These are phyloP conservation scores for Annulohypoxylon bovei DNA, from an alignment of 495 filamentous ascomycete genomes.

Conservation along the genomic window DNA sequence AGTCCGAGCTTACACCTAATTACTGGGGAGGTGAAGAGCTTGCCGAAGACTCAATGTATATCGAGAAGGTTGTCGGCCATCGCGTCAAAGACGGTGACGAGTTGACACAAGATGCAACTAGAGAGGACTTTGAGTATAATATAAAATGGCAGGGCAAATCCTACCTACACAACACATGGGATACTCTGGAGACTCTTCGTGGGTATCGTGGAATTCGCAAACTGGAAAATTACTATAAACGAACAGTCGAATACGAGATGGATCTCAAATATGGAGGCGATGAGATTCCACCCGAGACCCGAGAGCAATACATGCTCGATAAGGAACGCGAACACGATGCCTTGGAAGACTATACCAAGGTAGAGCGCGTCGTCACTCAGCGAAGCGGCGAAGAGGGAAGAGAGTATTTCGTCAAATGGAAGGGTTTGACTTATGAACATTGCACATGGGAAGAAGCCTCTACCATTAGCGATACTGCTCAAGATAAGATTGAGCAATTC, in stretches of 20 bases:
- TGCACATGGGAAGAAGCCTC: conserved; percentile 93
- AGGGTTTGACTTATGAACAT: conserved; percentile 84
- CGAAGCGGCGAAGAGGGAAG: conserved; percentile 77
- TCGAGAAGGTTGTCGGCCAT: conserved; percentile 91
- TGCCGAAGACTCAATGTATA: conserved; percentile 78
- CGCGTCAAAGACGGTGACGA: conserved; percentile 75
- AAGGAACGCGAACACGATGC: conserved; percentile 86
- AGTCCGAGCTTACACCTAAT: conserved; percentile 65
- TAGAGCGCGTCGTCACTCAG: conserved; percentile 89
- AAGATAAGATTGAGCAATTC: conserved; percentile 89
- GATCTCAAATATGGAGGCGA: conserved; percentile 73
- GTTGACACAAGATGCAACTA: conserved; percentile 65
- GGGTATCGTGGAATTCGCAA: conserved; percentile 77
- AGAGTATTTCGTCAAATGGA: conserved; percentile 95
- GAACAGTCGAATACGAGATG: conserved; percentile 78
- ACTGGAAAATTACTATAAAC: conserved; percentile 92
- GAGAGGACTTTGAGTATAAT: conserved; percentile 89
- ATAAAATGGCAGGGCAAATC: conserved; percentile 98
- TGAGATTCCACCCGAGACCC: conserved; percentile 81
- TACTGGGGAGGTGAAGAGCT: conserved; percentile 68
- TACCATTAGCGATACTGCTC: conserved; percentile 77
- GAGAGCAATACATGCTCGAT: conserved; percentile 90
- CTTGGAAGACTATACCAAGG: conserved; percentile 83
- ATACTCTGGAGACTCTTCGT: conserved; percentile 73
- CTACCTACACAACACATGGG: conserved; percentile 95